A percentile compares a stretch with the other conserved stretches of the same genome.
These are phyloP conservation scores for Casuarina cunninghamiana DNA, from an alignment of 306 rosid genomes.

Conservation along the genomic window DNA sequence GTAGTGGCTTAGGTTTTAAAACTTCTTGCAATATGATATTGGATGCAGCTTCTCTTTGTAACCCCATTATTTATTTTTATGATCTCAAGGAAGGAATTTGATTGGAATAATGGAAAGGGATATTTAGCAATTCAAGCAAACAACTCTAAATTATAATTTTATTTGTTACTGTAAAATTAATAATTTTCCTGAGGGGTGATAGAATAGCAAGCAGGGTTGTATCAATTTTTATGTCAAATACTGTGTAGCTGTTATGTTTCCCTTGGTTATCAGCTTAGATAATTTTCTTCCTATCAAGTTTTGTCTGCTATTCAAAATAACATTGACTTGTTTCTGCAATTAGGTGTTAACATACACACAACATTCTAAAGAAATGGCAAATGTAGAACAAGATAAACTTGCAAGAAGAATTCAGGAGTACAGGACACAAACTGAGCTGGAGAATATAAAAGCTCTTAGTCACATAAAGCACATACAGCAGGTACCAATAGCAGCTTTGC, in stretches of 20 bases:
- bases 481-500: slow-evolving; percentile 51
- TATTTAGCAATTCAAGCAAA: no score
- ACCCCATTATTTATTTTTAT: no score
- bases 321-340: slow-evolving; percentile 5
- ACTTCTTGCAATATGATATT: no score
- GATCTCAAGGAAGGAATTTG: no score
- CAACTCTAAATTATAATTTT: no score
- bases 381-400: slow-evolving; percentile 93
- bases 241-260: neutral
- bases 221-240: neutral
- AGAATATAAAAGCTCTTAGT: slow-evolving; percentile 55
- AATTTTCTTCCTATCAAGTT: neutral
- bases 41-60: no score
- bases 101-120: no score
- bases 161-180: no score
- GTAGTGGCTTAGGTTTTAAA: no score
- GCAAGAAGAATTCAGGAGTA: slow-evolving; percentile 95
- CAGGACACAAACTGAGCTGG: slow-evolving; percentile 86
- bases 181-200: no score
- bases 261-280: neutral
- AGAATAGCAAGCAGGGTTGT: no score
- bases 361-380: slow-evolving; percentile 90
- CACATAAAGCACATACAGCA: slow-evolving; percentile 44
- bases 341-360: slow-evolving; percentile 94
- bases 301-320: neutral